Base-by-base conservation (phyloP, 2,329 filamentous ascomycete species). In the Ceratocystis smalleyi region DNA sequence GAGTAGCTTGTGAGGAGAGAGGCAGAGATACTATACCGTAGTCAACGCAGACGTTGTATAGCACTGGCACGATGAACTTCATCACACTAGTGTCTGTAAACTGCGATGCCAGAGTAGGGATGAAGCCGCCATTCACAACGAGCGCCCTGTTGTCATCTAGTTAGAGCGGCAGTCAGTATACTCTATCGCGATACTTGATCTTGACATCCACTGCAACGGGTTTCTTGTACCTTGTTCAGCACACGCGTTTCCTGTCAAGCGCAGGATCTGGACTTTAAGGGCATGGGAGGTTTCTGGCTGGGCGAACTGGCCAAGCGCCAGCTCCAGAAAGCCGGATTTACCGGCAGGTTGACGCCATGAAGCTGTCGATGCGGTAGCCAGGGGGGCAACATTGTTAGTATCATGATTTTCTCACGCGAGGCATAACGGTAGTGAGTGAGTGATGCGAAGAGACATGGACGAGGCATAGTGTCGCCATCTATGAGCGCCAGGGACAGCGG, bases 41-140 rank as follows among this genome's bases (percentile, higher is more conserved):
- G 70, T 86, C 83, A 15, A 85, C 77, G 64, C 82, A 78, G 59
- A 84, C 76, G 69, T 86, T 86, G 71, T 80, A 84, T 3, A 86
- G 72, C 6, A 85, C 83, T 0, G 82, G 81, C 49, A 85, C 77
- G 43, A 77, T 76, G 69, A 82, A 81, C 0, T 76, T 72, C 6
- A 83, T 71, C 19, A 84, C 68, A 0, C 73, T 71, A 60, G 81
- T 77, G 45, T 81, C 71, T 15, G 73, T 68, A 7, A 85, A 71
- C 43, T 81, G 75, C 2, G 72, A 68, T 40, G 82, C 77, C 64
- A 86, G 74, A 40, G 74, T 72, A 2, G 73, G 69, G 12, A 86
- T 69, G 27, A 77, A 75, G 59, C 76, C 76, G 15, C 77, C 76
- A 0, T 77, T 73, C 3, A 85, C 76, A 1, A 85, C 76, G 0